A percentile compares a stretch with the other conserved stretches of the same genome.
Conservation (phyloP, 345 rosid species). For the Brassica carinata region DNA sequence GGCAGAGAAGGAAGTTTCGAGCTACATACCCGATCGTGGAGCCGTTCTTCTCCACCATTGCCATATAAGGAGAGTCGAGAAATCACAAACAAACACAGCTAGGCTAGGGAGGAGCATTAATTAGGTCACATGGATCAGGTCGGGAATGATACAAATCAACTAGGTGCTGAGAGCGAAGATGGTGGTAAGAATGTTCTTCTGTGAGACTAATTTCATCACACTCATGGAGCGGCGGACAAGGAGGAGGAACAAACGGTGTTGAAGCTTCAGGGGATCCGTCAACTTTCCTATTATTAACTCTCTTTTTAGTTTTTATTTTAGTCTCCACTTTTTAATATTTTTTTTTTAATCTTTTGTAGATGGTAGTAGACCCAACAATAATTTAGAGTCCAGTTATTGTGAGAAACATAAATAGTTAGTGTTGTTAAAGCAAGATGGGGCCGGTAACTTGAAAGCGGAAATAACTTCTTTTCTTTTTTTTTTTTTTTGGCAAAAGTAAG, state of each 20-base stretch:
- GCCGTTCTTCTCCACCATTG: conserved; percentile 65
- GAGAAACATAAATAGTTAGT: background rate
- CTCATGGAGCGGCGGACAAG: conserved; percentile 33
- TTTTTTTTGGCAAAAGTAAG: background rate
- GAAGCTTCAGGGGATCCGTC: conserved; percentile 11
- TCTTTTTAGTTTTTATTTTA: background rate
- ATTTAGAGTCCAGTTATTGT: background rate
- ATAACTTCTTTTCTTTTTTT: background rate
- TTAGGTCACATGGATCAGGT: background rate
- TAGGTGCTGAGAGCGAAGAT: background rate
- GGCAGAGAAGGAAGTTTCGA: conserved; percentile 51
- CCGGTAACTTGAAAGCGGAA: background rate
- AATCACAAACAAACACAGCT: background rate
- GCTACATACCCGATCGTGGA: conserved; percentile 48
- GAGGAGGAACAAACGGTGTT: conserved; percentile 34
- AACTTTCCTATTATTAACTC: conserved; percentile 32
- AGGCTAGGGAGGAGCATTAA: background rate
- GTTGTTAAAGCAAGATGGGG: background rate
- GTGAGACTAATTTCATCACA: background rate
- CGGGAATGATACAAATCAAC: no score
- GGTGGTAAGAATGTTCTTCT: background rate
- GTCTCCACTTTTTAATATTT: background rate
- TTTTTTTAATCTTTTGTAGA: background rate
- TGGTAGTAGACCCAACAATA: conserved; percentile 2
- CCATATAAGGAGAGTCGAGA: background rate